phyloP scores from a whole-genome alignment of 2,329 filamentous ascomycete genomes.

The Penicillium hesseltinei region DNA sequence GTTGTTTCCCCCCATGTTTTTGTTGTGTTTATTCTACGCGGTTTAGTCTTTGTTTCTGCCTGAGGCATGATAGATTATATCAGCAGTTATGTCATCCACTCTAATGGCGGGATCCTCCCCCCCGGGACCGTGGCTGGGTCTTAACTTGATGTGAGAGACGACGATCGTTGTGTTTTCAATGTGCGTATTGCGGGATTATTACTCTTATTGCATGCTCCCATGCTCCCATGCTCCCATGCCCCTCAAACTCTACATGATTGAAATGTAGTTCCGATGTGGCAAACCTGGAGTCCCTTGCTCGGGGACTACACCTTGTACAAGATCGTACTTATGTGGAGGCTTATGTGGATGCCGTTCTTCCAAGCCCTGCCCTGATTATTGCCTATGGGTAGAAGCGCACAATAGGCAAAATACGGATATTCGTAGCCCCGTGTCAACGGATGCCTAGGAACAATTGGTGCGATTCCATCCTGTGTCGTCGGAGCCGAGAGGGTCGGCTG shows the following conservation, averaged over 20 bases:
- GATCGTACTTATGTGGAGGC: background rate
- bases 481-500: constrained; percentile 8
- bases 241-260: background rate
- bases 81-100: constrained; percentile 1
- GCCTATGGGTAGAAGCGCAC: background rate
- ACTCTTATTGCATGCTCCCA: background rate
- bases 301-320: background rate
- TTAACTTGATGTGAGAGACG: background rate
- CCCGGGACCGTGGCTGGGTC: background rate
- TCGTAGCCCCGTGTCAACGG: background rate
- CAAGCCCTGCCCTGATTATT: background rate
- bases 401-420: background rate
- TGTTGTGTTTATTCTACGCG: background rate
- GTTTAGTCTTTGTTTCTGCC: background rate
- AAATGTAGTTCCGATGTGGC: constrained; percentile 1
- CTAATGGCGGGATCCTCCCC: background rate
- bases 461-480: background rate
- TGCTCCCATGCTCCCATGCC: background rate
- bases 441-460: background rate
- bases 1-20: background rate
- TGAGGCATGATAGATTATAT: background rate
- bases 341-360: background rate
- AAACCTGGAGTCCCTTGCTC: background rate
- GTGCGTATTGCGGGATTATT: background rate
- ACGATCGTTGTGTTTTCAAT: constrained; percentile 3